Conservation (phyloP, 73 alveolate genomes). For the Paramecium octaurelia region DNA sequence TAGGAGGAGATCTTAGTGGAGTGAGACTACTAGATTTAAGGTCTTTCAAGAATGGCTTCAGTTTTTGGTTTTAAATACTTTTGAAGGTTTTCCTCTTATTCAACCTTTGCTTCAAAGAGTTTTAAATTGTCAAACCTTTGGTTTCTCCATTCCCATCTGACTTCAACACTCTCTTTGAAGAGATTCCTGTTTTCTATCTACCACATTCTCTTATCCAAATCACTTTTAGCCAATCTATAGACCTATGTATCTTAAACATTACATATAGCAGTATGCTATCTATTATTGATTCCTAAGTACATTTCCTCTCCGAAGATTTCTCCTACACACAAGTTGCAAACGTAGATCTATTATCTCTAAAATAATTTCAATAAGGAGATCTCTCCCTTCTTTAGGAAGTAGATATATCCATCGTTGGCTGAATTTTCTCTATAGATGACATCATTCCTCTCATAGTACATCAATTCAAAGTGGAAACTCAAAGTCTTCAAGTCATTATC, state of each 20-base stretch:
- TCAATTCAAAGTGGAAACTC: constrained; percentile 7
- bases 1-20: background rate
- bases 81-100: background rate
- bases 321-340: background rate
- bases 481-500: constrained; percentile 29
- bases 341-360: background rate
- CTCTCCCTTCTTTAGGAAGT: constrained; percentile 21
- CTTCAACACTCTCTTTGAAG: background rate
- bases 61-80: background rate
- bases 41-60: background rate
- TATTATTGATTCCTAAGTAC: background rate
- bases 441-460: background rate
- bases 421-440: background rate
- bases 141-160: constrained; percentile 3
- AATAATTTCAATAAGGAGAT: background rate
- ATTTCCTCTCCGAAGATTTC: constrained; percentile 29
- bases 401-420: background rate
- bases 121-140: background rate
- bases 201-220: constrained; percentile 39
- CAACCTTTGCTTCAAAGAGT: background rate
- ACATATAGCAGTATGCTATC: background rate
- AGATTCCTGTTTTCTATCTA: background rate
- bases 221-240: background rate
- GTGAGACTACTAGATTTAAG: background rate
- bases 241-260: background rate